Evolutionary conservation across 2,329 filamentous ascomycete species (phyloP).

Genomic region (Hypoxylon sp.): DNA sequence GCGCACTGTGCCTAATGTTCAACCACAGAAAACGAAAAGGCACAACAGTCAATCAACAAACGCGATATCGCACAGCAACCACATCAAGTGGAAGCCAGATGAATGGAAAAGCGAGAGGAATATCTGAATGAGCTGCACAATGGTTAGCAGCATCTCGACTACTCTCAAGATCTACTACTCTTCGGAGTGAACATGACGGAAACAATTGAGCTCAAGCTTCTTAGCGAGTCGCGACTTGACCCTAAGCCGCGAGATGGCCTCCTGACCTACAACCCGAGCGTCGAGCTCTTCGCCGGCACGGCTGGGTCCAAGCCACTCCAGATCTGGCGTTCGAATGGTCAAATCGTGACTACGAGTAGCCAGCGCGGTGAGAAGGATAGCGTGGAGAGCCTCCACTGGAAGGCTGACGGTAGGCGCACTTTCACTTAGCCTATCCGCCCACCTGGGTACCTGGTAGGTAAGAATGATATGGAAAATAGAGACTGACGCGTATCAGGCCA

Average conservation of each 20-base stretch:
- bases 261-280: constrained; percentile 80
- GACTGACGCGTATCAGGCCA: constrained; percentile 61
- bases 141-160: constrained; percentile 23
- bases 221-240: constrained; percentile 66
- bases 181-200: constrained; percentile 40
- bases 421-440: too few relatives aligned
- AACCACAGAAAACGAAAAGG: constrained; percentile 27
- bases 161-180: constrained; percentile 17
- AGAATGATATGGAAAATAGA: not conserved
- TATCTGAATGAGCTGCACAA: constrained; percentile 19
- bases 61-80: constrained; percentile 9
- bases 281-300: constrained; percentile 82
- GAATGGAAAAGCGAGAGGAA: not conserved
- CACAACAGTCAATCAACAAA: constrained; percentile 2
- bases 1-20: constrained; percentile 5
- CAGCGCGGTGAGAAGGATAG: constrained; percentile 53
- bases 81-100: not conserved
- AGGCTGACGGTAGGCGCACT: constrained; percentile 65
- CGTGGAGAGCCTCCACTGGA: constrained; percentile 67
- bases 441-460: too few relatives aligned
- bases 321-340: constrained; percentile 80
- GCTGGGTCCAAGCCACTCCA: constrained; percentile 72
- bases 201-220: constrained; percentile 52
- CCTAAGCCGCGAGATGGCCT: constrained; percentile 63
- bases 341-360: constrained; percentile 64